Conservation (phyloP, 2,329 filamentous ascomycete genomes). For the Sarocladium strictum region DNA sequence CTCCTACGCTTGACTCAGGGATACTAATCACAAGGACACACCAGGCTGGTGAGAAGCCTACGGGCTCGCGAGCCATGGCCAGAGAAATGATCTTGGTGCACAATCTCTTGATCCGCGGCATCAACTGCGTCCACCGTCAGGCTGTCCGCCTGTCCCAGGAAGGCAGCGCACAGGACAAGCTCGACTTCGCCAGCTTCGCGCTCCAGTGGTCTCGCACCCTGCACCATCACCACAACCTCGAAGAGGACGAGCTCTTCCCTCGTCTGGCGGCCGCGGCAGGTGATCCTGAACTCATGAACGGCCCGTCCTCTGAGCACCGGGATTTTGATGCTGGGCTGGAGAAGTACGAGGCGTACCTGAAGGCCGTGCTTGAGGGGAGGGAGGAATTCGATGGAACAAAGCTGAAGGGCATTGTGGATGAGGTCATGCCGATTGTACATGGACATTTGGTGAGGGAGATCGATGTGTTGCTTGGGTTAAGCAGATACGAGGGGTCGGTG, state of each 20-base stretch:
- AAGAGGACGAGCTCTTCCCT: constrained; percentile 29
- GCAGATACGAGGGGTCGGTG: constrained; percentile 25
- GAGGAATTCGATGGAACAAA: constrained; percentile 25
- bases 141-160: constrained; percentile 17
- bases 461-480: constrained; percentile 26
- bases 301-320: constrained; percentile 26
- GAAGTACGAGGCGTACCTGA: constrained; percentile 26
- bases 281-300: constrained; percentile 23
- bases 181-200: constrained; percentile 21
- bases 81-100: constrained; percentile 22
- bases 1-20: not conserved
- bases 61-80: not conserved
- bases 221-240: constrained; percentile 27
- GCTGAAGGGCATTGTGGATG: constrained; percentile 26
- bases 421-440: constrained; percentile 26
- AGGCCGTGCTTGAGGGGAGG: constrained; percentile 19
- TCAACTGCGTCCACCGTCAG: constrained; percentile 28
- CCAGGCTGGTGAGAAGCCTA: not conserved
- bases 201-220: constrained; percentile 25
- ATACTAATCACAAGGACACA: not conserved
- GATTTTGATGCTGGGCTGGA: constrained; percentile 24
- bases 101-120: constrained; percentile 24
- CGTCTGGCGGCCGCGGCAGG: constrained; percentile 24
- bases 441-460: constrained; percentile 34
- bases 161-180: constrained; percentile 10